These are phyloP conservation scores for Wickerhamomyces sp. DNA, from an alignment of 1,139 yeast species.

Conservation along the genomic window DNA sequence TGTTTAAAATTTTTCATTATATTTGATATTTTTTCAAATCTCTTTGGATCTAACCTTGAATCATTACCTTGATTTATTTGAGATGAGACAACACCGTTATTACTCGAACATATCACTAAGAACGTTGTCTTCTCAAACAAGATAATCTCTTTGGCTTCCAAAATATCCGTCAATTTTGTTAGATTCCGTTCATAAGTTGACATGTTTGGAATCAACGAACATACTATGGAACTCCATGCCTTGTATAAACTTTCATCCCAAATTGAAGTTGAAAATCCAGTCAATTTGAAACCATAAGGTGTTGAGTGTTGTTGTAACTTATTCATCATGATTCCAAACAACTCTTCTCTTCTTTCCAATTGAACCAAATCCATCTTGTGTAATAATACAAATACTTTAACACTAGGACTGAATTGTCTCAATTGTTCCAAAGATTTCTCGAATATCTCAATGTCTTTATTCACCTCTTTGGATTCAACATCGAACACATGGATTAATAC, in stretches of 20 bases:
- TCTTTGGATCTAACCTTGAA: slow-evolving; percentile 61
- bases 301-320: slow-evolving; percentile 72
- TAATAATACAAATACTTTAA: slow-evolving; percentile 83
- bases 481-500: slow-evolving; percentile 97
- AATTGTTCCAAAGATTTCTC: slow-evolving; percentile 77
- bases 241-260: slow-evolving; percentile 97
- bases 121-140: slow-evolving; percentile 92
- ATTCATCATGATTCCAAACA: slow-evolving; percentile 79
- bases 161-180: slow-evolving; percentile 63
- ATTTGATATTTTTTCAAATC: slow-evolving; percentile 91
- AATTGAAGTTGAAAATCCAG: slow-evolving; percentile 93
- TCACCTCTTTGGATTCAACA: slow-evolving; percentile 87
- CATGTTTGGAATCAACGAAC: slow-evolving; percentile 92
- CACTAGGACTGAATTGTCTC: slow-evolving; percentile 82
- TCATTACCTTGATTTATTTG: slow-evolving; percentile 9
- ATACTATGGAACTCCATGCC: slow-evolving; percentile 96
- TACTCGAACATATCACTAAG: slow-evolving; percentile 79
- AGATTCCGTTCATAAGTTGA: slow-evolving; percentile 72
- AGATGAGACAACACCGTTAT: slow-evolving; percentile 25
- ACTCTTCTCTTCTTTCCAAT: slow-evolving; percentile 76
- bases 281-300: slow-evolving; percentile 70
- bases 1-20: slow-evolving; percentile 94
- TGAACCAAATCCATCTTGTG: slow-evolving; percentile 98
- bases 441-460: slow-evolving; percentile 90
- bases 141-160: slow-evolving; percentile 88